phyloP scores from a whole-genome alignment of 192 early-diverging fungal species.

The Dispira parvispora region DNA sequence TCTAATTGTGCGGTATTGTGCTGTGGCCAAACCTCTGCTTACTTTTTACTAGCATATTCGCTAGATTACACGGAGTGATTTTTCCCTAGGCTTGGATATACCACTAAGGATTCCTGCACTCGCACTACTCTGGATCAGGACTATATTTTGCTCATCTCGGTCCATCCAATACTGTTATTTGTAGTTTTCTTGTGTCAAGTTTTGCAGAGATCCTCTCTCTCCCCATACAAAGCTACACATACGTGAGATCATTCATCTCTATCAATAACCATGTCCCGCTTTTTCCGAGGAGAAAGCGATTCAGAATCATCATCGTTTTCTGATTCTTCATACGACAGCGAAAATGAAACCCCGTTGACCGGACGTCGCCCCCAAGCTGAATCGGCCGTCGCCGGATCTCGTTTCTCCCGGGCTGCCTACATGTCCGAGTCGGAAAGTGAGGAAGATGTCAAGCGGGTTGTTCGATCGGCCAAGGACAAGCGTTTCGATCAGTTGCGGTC shows the following conservation, averaged over 20 bases:
- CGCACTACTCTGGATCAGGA: too few species aligned
- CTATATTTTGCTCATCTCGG: too few species aligned
- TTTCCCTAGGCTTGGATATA: too few species aligned
- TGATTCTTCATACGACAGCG: constrained; percentile 39
- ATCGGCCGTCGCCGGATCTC: constrained; percentile 18
- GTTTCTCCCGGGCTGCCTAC: constrained; percentile 23
- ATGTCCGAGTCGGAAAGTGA: constrained; percentile 44
- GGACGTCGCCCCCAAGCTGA: constrained; percentile 24
- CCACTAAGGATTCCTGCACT: too few species aligned
- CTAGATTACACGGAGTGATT: too few species aligned
- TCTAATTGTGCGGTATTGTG: too few species aligned
- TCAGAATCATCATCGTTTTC: constrained; percentile 43
- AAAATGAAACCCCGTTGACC: constrained; percentile 26
- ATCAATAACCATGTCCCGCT: constrained; percentile 54
- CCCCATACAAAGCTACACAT: too few species aligned
- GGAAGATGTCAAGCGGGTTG: constrained; percentile 53
- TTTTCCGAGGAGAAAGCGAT: constrained; percentile 58
- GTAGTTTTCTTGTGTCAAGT: too few species aligned
- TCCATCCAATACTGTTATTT: too few species aligned
- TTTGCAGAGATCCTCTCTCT: too few species aligned
- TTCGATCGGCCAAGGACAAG: constrained; percentile 61
- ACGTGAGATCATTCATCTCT: neutral
- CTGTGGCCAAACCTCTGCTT: too few species aligned
- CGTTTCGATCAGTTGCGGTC: constrained; percentile 57
- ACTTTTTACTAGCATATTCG: too few species aligned